Conservation (phyloP, 495 filamentous ascomycete species). For the Cudoniella acicularis region DNA sequence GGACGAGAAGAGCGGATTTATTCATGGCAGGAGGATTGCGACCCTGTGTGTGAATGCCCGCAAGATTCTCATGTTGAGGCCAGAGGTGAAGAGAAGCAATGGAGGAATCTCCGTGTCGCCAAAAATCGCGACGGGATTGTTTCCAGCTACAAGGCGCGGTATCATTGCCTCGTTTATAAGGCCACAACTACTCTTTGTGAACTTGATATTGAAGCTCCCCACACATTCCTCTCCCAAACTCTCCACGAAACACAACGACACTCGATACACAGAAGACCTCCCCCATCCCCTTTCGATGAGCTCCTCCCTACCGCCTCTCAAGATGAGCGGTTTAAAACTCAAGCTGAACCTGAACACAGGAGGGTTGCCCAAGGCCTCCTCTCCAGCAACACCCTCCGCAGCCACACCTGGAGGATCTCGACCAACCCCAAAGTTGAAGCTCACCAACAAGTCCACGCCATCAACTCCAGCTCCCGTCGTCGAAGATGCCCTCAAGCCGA, state of each 20-base stretch:
- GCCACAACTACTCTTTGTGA: too few relatives aligned
- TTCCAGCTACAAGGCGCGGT: too few relatives aligned
- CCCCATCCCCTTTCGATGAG: neutral
- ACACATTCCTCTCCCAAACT: too few relatives aligned
- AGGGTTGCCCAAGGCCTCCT: constrained; percentile 19
- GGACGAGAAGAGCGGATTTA: constrained; percentile 1
- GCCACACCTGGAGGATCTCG: constrained; percentile 37
- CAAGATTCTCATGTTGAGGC: neutral
- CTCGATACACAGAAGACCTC: neutral
- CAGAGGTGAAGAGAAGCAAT: too few relatives aligned
- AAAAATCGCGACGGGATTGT: too few relatives aligned
- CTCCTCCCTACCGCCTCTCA: neutral
- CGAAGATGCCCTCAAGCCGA: constrained; percentile 15
- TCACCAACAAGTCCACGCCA: constrained; percentile 39
- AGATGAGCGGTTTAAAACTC: constrained; percentile 25
- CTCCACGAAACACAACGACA: too few relatives aligned
- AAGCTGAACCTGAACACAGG: constrained; percentile 30
- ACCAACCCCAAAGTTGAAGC: constrained; percentile 42
- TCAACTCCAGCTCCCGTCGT: constrained; percentile 37
- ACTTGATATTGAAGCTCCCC: too few relatives aligned
- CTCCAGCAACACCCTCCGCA: constrained; percentile 20
- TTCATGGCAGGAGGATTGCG: constrained; percentile 16
- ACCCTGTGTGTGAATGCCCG: neutral
- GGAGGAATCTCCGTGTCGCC: too few relatives aligned
- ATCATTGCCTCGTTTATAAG: too few relatives aligned